Conservation (phyloP, 1,284 basidiomycete genomes). For the Coniferiporia weirii region DNA sequence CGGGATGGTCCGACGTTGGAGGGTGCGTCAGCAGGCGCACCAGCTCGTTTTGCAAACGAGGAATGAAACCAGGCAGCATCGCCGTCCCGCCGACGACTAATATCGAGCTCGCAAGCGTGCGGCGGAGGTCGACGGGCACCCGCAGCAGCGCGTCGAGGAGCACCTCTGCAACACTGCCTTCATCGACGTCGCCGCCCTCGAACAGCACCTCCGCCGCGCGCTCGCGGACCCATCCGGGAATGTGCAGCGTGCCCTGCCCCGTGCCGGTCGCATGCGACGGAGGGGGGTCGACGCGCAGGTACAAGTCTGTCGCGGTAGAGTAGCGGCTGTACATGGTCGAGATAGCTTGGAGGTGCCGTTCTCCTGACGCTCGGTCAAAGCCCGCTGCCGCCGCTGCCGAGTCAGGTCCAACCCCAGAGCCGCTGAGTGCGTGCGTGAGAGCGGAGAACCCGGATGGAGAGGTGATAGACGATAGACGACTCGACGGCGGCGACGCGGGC, state of each 20-base stretch:
- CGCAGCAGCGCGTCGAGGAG: constrained; percentile 75
- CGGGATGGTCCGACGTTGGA: constrained; percentile 25
- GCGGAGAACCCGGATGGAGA: constrained; percentile 58
- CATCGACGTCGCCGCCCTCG: constrained; percentile 84
- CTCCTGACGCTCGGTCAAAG: constrained; percentile 29
- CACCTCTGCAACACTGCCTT: constrained; percentile 74
- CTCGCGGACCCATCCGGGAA: constrained; percentile 95
- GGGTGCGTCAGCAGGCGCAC: constrained; percentile 37
- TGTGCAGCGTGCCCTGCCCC: constrained; percentile 71
- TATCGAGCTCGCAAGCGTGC: constrained; percentile 74
- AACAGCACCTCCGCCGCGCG: constrained; percentile 88
- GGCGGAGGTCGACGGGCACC: constrained; percentile 87
- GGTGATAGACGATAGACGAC: constrained; percentile 42
- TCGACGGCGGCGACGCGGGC: constrained; percentile 24
- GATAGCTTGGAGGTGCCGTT: constrained; percentile 57
- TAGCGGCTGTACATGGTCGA: constrained; percentile 64
- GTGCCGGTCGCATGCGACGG: constrained; percentile 53
- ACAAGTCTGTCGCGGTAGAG: constrained; percentile 69
- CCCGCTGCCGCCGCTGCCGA: constrained; percentile 22
- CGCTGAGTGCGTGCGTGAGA: constrained; percentile 36
- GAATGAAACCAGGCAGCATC: constrained; percentile 89
- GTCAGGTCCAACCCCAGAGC: constrained; percentile 22
- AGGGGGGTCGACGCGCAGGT: constrained; percentile 61
- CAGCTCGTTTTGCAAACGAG: constrained; percentile 76
- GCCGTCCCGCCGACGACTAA: constrained; percentile 86